A percentile compares a stretch with the other conserved stretches of the same genome.
These are phyloP conservation scores for Aspergillus fumigatus DNA, from an alignment of 2,329 filamentous ascomycete species.

Conservation along the genomic window DNA sequence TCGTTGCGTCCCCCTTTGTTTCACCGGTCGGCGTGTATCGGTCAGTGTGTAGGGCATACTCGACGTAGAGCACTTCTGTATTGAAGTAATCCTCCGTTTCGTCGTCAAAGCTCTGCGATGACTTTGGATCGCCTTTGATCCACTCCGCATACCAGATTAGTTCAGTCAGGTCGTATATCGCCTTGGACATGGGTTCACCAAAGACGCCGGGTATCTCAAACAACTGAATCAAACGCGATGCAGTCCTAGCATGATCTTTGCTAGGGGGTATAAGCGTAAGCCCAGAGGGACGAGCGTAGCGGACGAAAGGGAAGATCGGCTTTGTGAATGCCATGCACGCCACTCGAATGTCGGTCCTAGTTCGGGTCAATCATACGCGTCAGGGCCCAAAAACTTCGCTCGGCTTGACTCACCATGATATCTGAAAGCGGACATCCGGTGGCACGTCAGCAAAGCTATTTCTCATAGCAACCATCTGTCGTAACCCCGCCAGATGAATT, in stretches of 20 bases:
- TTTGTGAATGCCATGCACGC: constrained; percentile 36
- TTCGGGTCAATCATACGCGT: constrained; percentile 1
- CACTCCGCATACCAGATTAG: constrained; percentile 36
- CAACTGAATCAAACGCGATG: constrained; percentile 30
- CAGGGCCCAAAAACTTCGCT: not conserved
- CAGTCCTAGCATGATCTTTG: constrained; percentile 26
- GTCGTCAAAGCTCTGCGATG: constrained; percentile 26
- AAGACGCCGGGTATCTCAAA: constrained; percentile 34
- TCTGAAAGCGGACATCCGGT: constrained; percentile 35
- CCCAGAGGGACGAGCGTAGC: constrained; percentile 28
- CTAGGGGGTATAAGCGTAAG: constrained; percentile 27
- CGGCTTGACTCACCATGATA: constrained; percentile 31
- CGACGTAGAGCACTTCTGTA: constrained; percentile 35
- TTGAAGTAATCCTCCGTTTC: constrained; percentile 39
- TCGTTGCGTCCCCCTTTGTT: constrained; percentile 31
- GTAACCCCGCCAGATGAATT: constrained; percentile 36
- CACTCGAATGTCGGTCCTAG: constrained; percentile 39
- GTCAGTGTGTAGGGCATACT: constrained; percentile 34
- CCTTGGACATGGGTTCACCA: constrained; percentile 24
- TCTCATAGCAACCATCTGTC: constrained; percentile 37
- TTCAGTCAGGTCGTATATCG: constrained; percentile 33
- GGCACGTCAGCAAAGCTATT: constrained; percentile 35
- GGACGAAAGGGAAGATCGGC: constrained; percentile 37
- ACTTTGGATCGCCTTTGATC: constrained; percentile 26
- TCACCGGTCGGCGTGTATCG: constrained; percentile 33